Percentiles rank a stretch among this genome's conserved stretches.
These are phyloP conservation scores for Chalciporus sp. DNA, from an alignment of 1,284 basidiomycete species.

Conservation along the genomic window DNA sequence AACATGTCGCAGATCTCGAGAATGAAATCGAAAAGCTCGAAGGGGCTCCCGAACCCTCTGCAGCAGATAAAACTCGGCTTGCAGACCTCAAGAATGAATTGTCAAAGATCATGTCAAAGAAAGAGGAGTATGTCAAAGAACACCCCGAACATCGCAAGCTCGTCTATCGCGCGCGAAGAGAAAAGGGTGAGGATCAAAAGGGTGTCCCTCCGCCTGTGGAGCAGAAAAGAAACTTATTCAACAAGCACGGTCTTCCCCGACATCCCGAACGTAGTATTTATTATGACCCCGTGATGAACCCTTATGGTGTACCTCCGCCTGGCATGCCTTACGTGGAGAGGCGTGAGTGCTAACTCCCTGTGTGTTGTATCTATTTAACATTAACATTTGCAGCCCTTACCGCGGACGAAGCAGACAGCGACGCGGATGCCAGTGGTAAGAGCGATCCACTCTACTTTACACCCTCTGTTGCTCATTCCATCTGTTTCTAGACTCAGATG, in stretches of 20 bases:
- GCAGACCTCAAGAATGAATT: constrained; percentile 76
- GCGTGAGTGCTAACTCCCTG: constrained; percentile 51
- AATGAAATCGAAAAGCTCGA: constrained; percentile 71
- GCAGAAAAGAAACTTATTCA: constrained; percentile 69
- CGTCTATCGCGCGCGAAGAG: constrained; percentile 61
- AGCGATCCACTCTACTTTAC: constrained; percentile 2
- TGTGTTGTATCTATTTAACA: constrained; percentile 3
- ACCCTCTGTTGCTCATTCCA: constrained; percentile 1
- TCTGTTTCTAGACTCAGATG: constrained; percentile 41
- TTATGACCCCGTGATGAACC: constrained; percentile 92
- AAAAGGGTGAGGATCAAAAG: constrained; percentile 46
- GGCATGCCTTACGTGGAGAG: constrained; percentile 93
- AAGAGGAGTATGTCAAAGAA: constrained; percentile 87
- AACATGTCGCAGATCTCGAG: constrained; percentile 56
- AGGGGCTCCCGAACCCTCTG: constrained; percentile 42
- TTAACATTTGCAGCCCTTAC: constrained; percentile 47
- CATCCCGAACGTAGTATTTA: constrained; percentile 91
- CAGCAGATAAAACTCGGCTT: constrained; percentile 57
- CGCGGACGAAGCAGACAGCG: constrained; percentile 64
- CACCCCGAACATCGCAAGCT: constrained; percentile 87
- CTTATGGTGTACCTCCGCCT: constrained; percentile 92
- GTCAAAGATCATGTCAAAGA: constrained; percentile 77
- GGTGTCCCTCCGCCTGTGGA: constrained; percentile 44
- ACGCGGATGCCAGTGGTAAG: constrained; percentile 53
- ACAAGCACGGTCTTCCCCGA: constrained; percentile 78